Evolutionary conservation across 1,284 basidiomycete species (phyloP).

Genomic region (Leccinum griseonigrum): DNA sequence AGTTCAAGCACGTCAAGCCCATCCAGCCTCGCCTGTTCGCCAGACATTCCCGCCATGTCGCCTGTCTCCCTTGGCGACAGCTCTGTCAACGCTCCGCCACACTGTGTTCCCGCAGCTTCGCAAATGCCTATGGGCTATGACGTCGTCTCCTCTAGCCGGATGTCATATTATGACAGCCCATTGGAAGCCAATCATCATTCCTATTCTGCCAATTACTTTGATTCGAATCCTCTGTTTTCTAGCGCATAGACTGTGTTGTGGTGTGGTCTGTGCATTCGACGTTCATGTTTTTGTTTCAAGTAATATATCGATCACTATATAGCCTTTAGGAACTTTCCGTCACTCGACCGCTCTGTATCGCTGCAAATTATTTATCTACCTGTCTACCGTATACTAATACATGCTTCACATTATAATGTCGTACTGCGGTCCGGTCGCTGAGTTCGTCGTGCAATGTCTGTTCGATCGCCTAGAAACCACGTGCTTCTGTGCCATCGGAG

Average conservation of each 20-base stretch:
- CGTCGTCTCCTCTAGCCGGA: slow-evolving; percentile 20
- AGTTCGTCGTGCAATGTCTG: not conserved
- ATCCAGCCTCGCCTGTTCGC: slow-evolving; percentile 28
- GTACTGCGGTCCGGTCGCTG: slow-evolving; percentile 16
- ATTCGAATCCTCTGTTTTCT: slow-evolving; percentile 27
- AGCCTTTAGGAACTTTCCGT: slow-evolving; percentile 11
- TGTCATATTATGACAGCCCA: slow-evolving; percentile 30
- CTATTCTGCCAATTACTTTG: slow-evolving; percentile 25
- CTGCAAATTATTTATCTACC: slow-evolving; percentile 28
- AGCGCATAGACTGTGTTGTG: slow-evolving; percentile 19
- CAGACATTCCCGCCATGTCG: slow-evolving; percentile 27
- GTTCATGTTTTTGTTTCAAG: slow-evolving; percentile 2
- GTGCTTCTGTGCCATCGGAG: not conserved
- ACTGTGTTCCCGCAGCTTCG: slow-evolving; percentile 22
- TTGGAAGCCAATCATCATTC: slow-evolving; percentile 22
- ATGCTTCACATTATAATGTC: slow-evolving; percentile 7
- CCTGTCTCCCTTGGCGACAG: slow-evolving; percentile 20
- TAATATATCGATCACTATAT: slow-evolving; percentile 25
- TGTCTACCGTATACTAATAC: slow-evolving; percentile 18
- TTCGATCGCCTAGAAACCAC: slow-evolving; percentile 9
- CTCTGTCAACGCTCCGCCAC: slow-evolving; percentile 14
- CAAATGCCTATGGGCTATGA: slow-evolving; percentile 27
- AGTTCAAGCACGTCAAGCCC: slow-evolving; percentile 32
- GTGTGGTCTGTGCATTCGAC: not conserved
- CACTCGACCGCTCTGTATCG: slow-evolving; percentile 23